These are phyloP conservation scores for Diplocarpon rosae DNA, from an alignment of 2,329 filamentous ascomycete genomes.

Conservation along the genomic window DNA sequence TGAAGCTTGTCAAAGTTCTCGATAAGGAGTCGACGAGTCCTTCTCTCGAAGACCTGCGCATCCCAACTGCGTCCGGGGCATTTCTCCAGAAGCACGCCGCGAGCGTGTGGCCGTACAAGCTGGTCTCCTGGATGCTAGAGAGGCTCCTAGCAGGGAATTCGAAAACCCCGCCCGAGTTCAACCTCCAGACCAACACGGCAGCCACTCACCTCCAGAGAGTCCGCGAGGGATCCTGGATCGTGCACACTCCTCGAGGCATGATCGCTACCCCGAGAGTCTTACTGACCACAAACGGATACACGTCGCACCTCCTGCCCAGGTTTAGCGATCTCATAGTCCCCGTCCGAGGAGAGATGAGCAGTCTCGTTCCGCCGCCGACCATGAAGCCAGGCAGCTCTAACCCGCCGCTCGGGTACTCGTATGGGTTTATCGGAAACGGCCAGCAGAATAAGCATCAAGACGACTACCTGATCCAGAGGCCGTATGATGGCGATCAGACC, in stretches of 20 bases:
- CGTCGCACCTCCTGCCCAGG: constrained; percentile 58
- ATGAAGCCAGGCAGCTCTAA: constrained; percentile 13
- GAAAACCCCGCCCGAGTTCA: constrained; percentile 29
- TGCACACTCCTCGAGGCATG: constrained; percentile 59
- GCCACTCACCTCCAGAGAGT: constrained; percentile 38
- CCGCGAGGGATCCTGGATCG: constrained; percentile 37
- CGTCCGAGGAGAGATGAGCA: constrained; percentile 61
- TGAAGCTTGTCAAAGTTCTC: constrained; percentile 29
- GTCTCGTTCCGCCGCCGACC: constrained; percentile 45
- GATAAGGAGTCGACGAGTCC: constrained; percentile 24
- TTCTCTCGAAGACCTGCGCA: constrained; percentile 39
- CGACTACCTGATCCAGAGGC: constrained; percentile 65
- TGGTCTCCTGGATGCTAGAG: constrained; percentile 62
- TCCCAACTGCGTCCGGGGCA: constrained; percentile 48
- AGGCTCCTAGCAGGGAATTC: constrained; percentile 13
- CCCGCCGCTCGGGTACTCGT: constrained; percentile 27
- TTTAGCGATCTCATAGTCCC: constrained; percentile 67
- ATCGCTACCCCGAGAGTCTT: constrained; percentile 54
- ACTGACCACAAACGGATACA: constrained; percentile 77
- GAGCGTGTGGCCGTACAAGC: constrained; percentile 74
- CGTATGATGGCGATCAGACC: constrained; percentile 30
- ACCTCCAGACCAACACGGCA: constrained; percentile 65
- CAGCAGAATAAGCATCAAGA: constrained; percentile 39
- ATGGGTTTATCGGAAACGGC: constrained; percentile 47
- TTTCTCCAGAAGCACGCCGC: constrained; percentile 55